These are phyloP conservation scores for Agaricus sinodeliciosus DNA, from an alignment of 768 basidiomycete species.

Conservation along the genomic window DNA sequence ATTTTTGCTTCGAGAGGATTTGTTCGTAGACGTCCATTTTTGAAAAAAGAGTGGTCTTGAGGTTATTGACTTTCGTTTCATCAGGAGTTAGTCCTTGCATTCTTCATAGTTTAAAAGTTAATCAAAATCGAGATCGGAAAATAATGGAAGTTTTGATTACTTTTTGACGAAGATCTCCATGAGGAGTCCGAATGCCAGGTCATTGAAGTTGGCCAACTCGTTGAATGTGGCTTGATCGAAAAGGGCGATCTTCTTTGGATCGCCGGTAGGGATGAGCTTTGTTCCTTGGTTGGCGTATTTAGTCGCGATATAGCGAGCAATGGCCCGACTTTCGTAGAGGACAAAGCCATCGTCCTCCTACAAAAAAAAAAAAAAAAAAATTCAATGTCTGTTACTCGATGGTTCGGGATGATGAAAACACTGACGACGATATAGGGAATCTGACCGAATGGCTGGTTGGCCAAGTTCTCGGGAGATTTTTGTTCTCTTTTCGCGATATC, in stretches of 20 bases:
- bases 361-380: not conserved
- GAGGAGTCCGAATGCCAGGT: conserved; percentile 38
- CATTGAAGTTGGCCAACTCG: conserved; percentile 25
- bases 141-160: conserved; percentile 42
- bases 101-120: too few species aligned
- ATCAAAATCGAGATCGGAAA: not conserved
- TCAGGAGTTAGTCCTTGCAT: conserved; percentile 11
- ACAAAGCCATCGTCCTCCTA: conserved; percentile 55
- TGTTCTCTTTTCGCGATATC: conserved; percentile 39
- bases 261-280: conserved; percentile 40
- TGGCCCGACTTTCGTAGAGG: conserved; percentile 58
- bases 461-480: conserved; percentile 35
- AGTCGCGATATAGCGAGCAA: conserved; percentile 48
- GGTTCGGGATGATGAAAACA: conserved; percentile 17
- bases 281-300: conserved; percentile 50
- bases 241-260: conserved; percentile 29
- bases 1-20: conserved; percentile 46
- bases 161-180: conserved; percentile 37
- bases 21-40: conserved; percentile 46
- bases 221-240: conserved; percentile 45
- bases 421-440: conserved; percentile 46
- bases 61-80: conserved; percentile 20
- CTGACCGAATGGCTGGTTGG: conserved; percentile 59
- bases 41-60: conserved; percentile 21
- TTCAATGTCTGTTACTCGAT: not conserved